These are phyloP conservation scores for Pythium apleroticum DNA, from an alignment of 352 stramenopile species.

Conservation along the genomic window DNA sequence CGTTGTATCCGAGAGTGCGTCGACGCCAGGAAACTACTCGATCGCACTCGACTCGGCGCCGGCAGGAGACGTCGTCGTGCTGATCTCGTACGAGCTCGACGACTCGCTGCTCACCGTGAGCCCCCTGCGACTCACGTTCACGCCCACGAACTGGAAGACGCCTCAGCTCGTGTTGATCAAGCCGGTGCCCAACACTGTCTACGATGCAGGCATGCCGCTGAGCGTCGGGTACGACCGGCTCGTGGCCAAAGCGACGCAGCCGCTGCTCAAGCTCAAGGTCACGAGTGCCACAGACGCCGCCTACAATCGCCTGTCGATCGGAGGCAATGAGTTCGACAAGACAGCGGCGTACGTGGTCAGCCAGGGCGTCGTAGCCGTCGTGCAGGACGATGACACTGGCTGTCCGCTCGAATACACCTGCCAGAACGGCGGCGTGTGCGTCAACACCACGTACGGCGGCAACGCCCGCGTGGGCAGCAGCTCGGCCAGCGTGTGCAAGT, in stretches of 20 bases:
- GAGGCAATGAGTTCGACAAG: slow-evolving; percentile 44
- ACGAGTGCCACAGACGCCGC: slow-evolving; percentile 32
- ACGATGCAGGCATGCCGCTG: slow-evolving; percentile 52
- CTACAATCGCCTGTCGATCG: slow-evolving; percentile 51
- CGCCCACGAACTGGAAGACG: slow-evolving; percentile 45
- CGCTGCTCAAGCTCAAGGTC: slow-evolving; percentile 42
- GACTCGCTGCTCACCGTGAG: slow-evolving; percentile 36
- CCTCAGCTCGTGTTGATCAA: slow-evolving; percentile 51
- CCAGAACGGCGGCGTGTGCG: slow-evolving; percentile 43
- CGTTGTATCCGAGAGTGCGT: slow-evolving; percentile 44
- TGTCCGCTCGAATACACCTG: slow-evolving; percentile 62
- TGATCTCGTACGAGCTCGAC: slow-evolving; percentile 44
- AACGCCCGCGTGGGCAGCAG: neutral
- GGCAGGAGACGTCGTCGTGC: slow-evolving; percentile 43
- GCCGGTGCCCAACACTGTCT: slow-evolving; percentile 43
- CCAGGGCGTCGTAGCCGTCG: slow-evolving; percentile 45
- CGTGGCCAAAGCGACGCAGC: slow-evolving; percentile 54
- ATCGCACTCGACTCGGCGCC: slow-evolving; percentile 66
- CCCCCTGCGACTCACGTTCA: slow-evolving; percentile 49
- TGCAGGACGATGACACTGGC: slow-evolving; percentile 70
- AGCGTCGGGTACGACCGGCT: slow-evolving; percentile 49
- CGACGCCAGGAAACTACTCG: slow-evolving; percentile 38
- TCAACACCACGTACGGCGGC: slow-evolving; percentile 28
- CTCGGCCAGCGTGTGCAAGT: slow-evolving; percentile 36
- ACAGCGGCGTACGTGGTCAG: slow-evolving; percentile 31